A percentile compares a stretch with the other conserved stretches of the same genome.
Evolutionary conservation across 1,139 yeast species (phyloP).

Genomic region (Suhomyces atakaporum): DNA sequence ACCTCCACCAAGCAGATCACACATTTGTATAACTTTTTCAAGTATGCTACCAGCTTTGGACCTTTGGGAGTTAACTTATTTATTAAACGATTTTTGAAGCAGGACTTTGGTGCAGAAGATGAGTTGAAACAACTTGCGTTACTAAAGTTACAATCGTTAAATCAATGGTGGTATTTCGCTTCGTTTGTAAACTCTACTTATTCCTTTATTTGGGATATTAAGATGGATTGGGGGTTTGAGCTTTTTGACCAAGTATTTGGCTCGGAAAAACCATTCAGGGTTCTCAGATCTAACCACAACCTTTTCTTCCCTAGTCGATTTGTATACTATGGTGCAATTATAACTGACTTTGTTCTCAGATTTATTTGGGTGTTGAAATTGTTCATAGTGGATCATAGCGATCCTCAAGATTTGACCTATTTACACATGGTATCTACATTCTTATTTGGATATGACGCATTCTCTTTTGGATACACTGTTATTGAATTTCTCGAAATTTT

Average conservation of each 20-base stretch:
- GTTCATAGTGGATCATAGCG: slow-evolving; percentile 31
- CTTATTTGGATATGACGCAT: slow-evolving; percentile 47
- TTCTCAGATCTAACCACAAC: slow-evolving; percentile 4
- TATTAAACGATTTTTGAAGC: slow-evolving; percentile 28
- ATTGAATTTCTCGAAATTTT: slow-evolving; percentile 73
- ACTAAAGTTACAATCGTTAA: slow-evolving; percentile 19
- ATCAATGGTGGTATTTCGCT: slow-evolving; percentile 51
- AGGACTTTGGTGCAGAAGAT: slow-evolving; percentile 8
- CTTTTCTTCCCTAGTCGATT: slow-evolving; percentile 3
- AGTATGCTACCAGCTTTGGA: slow-evolving; percentile 66
- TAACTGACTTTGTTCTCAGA: slow-evolving; percentile 62
- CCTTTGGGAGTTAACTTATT: slow-evolving; percentile 58
- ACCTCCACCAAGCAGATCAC: slow-evolving; percentile 46
- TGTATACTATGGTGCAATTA: slow-evolving; percentile 43
- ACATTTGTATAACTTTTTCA: slow-evolving; percentile 70
- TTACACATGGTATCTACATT: slow-evolving; percentile 24
- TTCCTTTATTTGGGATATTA: slow-evolving; percentile 85
- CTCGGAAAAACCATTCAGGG: slow-evolving; percentile 2
- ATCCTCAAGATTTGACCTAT: slow-evolving; percentile 16
- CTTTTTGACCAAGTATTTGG: slow-evolving; percentile 40
- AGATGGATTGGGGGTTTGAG: slow-evolving; percentile 85
- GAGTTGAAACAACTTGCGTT: slow-evolving; percentile 9
- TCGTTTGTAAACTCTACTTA: slow-evolving; percentile 69
- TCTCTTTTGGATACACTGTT: slow-evolving; percentile 59
- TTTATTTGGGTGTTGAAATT: slow-evolving; percentile 72